phyloP scores from a whole-genome alignment of 139 green algal genomes.

The Tetraselmis chui region DNA sequence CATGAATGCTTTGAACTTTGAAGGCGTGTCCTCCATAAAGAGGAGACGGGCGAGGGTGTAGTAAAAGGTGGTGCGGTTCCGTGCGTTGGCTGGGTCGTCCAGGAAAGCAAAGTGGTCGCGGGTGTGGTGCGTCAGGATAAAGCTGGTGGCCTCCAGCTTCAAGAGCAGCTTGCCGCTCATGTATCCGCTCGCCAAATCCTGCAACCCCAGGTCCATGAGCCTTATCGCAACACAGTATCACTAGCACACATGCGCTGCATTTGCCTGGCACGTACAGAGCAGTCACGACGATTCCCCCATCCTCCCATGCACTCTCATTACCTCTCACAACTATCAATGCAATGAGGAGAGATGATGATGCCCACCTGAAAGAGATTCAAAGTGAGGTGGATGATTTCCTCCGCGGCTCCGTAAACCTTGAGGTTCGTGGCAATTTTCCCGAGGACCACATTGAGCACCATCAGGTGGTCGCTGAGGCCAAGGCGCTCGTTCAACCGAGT shows the following conservation, averaged over 20 bases:
- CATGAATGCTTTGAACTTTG: slow-evolving; percentile 88
- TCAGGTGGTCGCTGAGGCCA: slow-evolving; percentile 78
- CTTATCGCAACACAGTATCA: background rate
- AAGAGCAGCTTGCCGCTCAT: slow-evolving; percentile 96
- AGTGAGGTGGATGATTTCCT: slow-evolving; percentile 81
- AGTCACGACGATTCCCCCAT: too few relatives aligned
- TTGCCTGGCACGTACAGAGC: too few relatives aligned
- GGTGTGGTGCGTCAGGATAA: slow-evolving; percentile 81
- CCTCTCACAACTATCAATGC: too few relatives aligned
- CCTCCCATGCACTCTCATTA: too few relatives aligned
- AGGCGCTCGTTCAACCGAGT: slow-evolving; percentile 64
- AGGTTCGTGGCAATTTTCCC: slow-evolving; percentile 88
- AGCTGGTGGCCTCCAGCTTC: slow-evolving; percentile 83
- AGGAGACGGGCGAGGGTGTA: slow-evolving; percentile 83
- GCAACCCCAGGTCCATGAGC: slow-evolving; percentile 1
- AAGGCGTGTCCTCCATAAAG: slow-evolving; percentile 91
- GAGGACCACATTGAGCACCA: slow-evolving; percentile 83
- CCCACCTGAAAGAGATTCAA: slow-evolving; percentile 84
- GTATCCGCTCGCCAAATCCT: slow-evolving; percentile 89
- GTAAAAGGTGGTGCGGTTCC: slow-evolving; percentile 92
- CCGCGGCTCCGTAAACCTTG: slow-evolving; percentile 60
- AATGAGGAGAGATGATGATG: too few relatives aligned
- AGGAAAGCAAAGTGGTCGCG: slow-evolving; percentile 79
- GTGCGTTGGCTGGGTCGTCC: slow-evolving; percentile 61
- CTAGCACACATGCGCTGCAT: too few relatives aligned